Conservation (phyloP, 768 basidiomycete species). For the Trametes punicea region DNA sequence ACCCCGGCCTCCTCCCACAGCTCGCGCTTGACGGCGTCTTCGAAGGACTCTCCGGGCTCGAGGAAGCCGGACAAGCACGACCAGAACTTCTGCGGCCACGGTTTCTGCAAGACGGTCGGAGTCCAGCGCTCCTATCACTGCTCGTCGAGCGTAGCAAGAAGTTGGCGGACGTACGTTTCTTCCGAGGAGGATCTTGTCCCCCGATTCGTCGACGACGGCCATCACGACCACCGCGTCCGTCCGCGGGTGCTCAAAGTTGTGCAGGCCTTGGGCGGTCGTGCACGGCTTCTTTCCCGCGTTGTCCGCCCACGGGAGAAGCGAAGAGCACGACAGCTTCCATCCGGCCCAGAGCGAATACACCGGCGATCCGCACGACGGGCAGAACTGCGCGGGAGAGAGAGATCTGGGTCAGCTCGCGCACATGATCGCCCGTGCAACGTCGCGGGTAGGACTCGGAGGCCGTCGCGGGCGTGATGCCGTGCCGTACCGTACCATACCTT, state of each 20-base stretch:
- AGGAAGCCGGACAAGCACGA: slow-evolving; percentile 92
- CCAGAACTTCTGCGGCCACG: slow-evolving; percentile 61
- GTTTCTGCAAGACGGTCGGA: too few species aligned
- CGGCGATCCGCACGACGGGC: slow-evolving; percentile 79
- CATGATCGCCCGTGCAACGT: background rate
- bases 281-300: slow-evolving; percentile 63
- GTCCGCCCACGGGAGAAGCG: slow-evolving; percentile 72
- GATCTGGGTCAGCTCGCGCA: background rate
- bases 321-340: slow-evolving; percentile 86
- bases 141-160: too few species aligned
- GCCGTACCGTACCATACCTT: slow-evolving; percentile 59
- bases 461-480: too few species aligned
- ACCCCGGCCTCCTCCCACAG: slow-evolving; percentile 97
- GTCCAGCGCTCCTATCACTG: too few species aligned
- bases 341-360: slow-evolving; percentile 91
- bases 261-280: slow-evolving; percentile 75
- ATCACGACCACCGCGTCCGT: slow-evolving; percentile 92
- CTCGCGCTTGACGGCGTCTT: slow-evolving; percentile 89
- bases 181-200: slow-evolving; percentile 84
- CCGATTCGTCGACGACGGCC: slow-evolving; percentile 74
- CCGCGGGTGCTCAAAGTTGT: slow-evolving; percentile 82
- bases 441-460: slow-evolving; percentile 9
- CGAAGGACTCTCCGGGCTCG: slow-evolving; percentile 91
- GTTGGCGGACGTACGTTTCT: slow-evolving; percentile 77
- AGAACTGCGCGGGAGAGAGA: slow-evolving; percentile 63